A percentile compares a stretch with the other conserved stretches of the same genome.
phyloP scores from a whole-genome alignment of 495 filamentous ascomycete species.

The Tuber calosporum region DNA sequence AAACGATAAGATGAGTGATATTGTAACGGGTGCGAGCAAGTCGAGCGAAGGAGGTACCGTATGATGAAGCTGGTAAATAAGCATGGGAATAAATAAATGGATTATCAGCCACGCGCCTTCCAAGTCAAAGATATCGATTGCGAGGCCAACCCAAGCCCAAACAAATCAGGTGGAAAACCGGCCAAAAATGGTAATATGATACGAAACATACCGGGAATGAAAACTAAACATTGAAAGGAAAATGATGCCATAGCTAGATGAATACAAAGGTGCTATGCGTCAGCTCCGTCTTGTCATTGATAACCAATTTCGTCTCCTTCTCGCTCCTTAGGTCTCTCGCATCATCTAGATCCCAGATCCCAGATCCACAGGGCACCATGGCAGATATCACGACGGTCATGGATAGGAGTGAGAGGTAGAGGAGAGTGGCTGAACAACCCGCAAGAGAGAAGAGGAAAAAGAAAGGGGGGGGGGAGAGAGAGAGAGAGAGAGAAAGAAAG shows the following conservation, averaged over 20 bases:
- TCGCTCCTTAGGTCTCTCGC: neutral
- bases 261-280: neutral
- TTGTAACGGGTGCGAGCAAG: neutral
- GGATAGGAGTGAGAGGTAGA: neutral
- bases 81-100: neutral
- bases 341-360: neutral
- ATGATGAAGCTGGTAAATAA: neutral
- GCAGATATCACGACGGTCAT: neutral
- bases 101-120: slow-evolving; percentile 27
- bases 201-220: neutral
- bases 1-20: neutral
- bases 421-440: neutral
- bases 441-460: no score
- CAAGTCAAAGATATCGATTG: neutral
- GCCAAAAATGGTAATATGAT: neutral
- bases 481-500: no score
- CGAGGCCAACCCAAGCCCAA: neutral
- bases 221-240: neutral
- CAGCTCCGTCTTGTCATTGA: neutral
- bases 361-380: no score
- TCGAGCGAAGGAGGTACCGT: neutral
- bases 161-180: neutral
- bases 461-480: no score
- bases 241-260: neutral
- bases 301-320: neutral